These are phyloP conservation scores for Papiliotrema fonsecae DNA, from an alignment of 1,284 basidiomycete genomes.

Conservation along the genomic window DNA sequence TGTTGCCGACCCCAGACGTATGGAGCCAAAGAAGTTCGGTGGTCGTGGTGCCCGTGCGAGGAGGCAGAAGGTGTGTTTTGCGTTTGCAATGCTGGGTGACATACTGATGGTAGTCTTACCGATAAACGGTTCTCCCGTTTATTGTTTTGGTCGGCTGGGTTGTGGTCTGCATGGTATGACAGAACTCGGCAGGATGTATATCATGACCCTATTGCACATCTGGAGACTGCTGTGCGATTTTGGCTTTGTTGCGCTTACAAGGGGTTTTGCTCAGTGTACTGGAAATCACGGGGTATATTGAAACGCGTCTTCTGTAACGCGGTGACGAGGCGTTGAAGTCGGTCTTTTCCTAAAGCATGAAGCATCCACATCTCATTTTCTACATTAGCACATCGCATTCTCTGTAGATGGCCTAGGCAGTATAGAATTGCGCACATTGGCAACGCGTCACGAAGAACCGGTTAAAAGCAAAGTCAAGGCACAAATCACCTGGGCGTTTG, in stretches of 20 bases:
- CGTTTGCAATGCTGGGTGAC: not conserved
- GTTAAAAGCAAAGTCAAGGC: no score
- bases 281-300: no score
- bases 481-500: no score
- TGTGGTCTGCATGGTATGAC: conserved; percentile 7
- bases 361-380: no score
- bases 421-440: no score
- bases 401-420: no score
- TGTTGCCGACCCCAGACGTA: conserved; percentile 97
- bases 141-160: not conserved
- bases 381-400: no score
- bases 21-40: conserved; percentile 99
- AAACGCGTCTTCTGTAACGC: no score
- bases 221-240: not conserved
- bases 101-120: conserved; percentile 61
- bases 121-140: conserved; percentile 55
- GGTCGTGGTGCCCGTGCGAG: conserved; percentile 92
- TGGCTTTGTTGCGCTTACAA: not conserved
- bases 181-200: conserved; percentile 29
- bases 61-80: conserved; percentile 66
- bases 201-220: conserved; percentile 21
- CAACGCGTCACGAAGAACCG: no score
- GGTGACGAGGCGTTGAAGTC: no score
- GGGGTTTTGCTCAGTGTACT: no score
- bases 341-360: no score